These are phyloP conservation scores for Microdochium trichocladiopsis DNA, from an alignment of 2,329 filamentous ascomycete genomes.

Conservation along the genomic window DNA sequence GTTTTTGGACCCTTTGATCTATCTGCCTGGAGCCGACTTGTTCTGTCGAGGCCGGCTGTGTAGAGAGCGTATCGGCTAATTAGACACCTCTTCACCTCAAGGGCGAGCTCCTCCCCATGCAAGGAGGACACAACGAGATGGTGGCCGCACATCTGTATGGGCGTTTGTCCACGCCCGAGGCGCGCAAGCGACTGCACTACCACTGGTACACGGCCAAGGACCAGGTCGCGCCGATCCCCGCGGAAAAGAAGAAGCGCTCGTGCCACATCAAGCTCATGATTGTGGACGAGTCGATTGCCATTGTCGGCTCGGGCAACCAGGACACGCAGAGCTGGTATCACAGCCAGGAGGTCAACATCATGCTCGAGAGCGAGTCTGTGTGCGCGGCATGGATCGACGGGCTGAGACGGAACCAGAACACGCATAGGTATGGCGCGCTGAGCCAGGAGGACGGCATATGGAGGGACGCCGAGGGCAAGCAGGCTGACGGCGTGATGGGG, in stretches of 20 bases:
- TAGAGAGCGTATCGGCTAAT: too few relatives aligned
- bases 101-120: slow-evolving; percentile 68
- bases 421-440: slow-evolving; percentile 47
- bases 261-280: slow-evolving; percentile 78
- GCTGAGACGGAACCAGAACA: slow-evolving; percentile 61
- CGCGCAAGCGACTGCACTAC: slow-evolving; percentile 46
- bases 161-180: slow-evolving; percentile 37
- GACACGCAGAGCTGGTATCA: slow-evolving; percentile 79
- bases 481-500: slow-evolving; percentile 36
- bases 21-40: too few relatives aligned
- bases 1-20: slow-evolving; percentile 10
- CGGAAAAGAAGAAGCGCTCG: slow-evolving; percentile 55
- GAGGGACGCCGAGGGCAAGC: slow-evolving; percentile 43
- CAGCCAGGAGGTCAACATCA: slow-evolving; percentile 69
- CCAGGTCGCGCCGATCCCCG: slow-evolving; percentile 59
- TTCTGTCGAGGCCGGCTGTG: too few relatives aligned
- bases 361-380: slow-evolving; percentile 58
- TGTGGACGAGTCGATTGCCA: slow-evolving; percentile 59
- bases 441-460: slow-evolving; percentile 51
- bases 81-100: too few relatives aligned
- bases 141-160: slow-evolving; percentile 53
- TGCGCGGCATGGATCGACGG: slow-evolving; percentile 57
- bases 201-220: slow-evolving; percentile 71
- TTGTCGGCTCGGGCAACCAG: slow-evolving; percentile 72
- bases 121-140: slow-evolving; percentile 72